phyloP scores from a whole-genome alignment of 768 basidiomycete genomes.

The Leucocoprinus sp. region DNA sequence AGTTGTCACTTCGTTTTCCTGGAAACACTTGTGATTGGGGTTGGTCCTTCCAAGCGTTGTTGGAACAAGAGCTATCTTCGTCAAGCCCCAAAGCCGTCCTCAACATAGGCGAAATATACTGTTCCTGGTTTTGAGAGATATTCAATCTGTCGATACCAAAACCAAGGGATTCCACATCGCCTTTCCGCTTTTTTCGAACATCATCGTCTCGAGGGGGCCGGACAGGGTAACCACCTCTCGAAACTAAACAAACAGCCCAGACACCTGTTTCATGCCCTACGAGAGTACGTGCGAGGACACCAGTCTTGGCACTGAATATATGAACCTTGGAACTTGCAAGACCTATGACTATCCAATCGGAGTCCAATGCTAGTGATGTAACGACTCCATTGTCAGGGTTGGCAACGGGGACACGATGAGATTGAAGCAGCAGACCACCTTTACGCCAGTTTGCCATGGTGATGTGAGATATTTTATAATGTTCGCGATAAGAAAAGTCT shows the following conservation, averaged over 20 bases:
- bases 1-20: conserved; percentile 42
- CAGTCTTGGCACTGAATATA: conserved; percentile 74
- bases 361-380: conserved; percentile 80
- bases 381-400: conserved; percentile 56
- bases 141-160: conserved; percentile 2
- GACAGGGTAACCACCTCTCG: conserved; percentile 40
- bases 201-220: conserved; percentile 3
- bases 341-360: conserved; percentile 80
- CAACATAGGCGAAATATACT: conserved; percentile 30
- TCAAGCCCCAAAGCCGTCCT: conserved; percentile 30
- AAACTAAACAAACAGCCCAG: conserved; percentile 82
- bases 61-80: not conserved
- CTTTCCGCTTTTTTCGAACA: not conserved
- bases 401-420: conserved; percentile 44
- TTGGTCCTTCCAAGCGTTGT: conserved; percentile 6
- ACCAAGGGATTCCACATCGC: not conserved
- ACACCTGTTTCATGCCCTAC: conserved; percentile 86
- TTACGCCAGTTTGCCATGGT: conserved; percentile 75
- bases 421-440: conserved; percentile 62
- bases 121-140: conserved; percentile 16
- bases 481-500: conserved; percentile 52
- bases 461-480: conserved; percentile 67
- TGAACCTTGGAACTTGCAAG: conserved; percentile 82
- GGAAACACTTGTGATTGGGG: not conserved
- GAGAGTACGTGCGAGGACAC: conserved; percentile 68